A percentile compares a stretch with the other conserved stretches of the same genome.
These are phyloP conservation scores for Collybia mongolica DNA, from an alignment of 768 basidiomycete genomes.

Conservation along the genomic window DNA sequence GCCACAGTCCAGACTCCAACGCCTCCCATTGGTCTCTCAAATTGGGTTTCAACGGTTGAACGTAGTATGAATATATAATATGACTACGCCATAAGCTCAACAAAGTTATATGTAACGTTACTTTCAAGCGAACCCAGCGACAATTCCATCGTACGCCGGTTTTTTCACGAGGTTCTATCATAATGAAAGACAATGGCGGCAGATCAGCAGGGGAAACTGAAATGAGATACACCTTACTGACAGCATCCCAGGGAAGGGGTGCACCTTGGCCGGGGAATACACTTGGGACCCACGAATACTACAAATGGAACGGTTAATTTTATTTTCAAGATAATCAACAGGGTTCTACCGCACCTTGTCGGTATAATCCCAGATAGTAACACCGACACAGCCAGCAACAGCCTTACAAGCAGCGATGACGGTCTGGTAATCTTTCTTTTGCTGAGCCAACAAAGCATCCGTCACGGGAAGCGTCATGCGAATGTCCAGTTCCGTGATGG, in stretches of 20 bases:
- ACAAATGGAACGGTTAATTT: background rate
- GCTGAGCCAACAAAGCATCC: slow-evolving; percentile 45
- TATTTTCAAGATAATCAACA: background rate
- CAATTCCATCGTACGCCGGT: slow-evolving; percentile 47
- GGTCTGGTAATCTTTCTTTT: slow-evolving; percentile 55
- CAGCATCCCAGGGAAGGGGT: slow-evolving; percentile 36
- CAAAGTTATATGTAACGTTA: no score
- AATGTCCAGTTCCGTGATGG: slow-evolving; percentile 69
- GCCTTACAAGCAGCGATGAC: slow-evolving; percentile 53
- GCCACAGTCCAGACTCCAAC: no score
- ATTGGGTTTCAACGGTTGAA: no score
- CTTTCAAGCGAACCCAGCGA: slow-evolving; percentile 25
- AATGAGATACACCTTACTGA: slow-evolving; percentile 9
- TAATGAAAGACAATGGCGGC: background rate
- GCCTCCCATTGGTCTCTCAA: no score
- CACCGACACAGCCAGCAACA: slow-evolving; percentile 38
- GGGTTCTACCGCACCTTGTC: slow-evolving; percentile 28
- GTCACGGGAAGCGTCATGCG: slow-evolving; percentile 57
- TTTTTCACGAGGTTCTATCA: slow-evolving; percentile 41
- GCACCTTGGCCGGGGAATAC: slow-evolving; percentile 37
- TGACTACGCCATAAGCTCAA: no score
- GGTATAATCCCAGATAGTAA: slow-evolving; percentile 46
- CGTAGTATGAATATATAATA: no score
- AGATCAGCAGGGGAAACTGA: background rate
- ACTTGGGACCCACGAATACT: slow-evolving; percentile 42